Conservation (phyloP, 2,329 filamentous ascomycete species). For the Botrytis elliptica region DNA sequence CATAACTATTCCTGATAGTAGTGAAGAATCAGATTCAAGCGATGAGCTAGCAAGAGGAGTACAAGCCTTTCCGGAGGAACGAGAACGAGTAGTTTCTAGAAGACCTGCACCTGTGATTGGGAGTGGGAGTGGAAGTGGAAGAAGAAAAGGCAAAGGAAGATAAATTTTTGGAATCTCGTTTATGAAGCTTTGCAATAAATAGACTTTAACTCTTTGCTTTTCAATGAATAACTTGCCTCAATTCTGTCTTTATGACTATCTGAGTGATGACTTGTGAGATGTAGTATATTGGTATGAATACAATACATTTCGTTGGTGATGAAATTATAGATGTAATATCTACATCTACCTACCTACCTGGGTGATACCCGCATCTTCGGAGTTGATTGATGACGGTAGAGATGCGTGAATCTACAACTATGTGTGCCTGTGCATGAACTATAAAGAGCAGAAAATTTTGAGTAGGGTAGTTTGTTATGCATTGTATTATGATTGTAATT, state of each 20-base stretch:
- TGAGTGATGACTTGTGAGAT: neutral
- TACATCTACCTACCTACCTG: too few species aligned
- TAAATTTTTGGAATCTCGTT: neutral
- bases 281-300: neutral
- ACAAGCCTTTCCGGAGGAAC: conserved; percentile 34
- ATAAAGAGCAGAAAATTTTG: too few species aligned
- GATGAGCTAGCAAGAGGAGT: conserved; percentile 37
- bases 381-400: neutral
- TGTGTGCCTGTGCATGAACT: too few species aligned
- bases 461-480: neutral
- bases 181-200: neutral
- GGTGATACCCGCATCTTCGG: neutral
- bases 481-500: neutral
- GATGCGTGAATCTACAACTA: neutral
- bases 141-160: conserved; percentile 32
- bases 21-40: conserved; percentile 28
- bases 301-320: neutral
- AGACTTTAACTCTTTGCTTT: conserved; percentile 5
- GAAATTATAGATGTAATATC: neutral
- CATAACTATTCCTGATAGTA: conserved; percentile 25
- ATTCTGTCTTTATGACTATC: neutral
- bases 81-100: conserved; percentile 20
- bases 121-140: conserved; percentile 26
- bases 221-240: neutral
- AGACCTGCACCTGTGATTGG: conserved; percentile 27